Percentiles rank a stretch among this genome's conserved stretches.
Conservation (phyloP, 2,329 filamentous ascomycete species). For the Lasiodiplodia theobromae region DNA sequence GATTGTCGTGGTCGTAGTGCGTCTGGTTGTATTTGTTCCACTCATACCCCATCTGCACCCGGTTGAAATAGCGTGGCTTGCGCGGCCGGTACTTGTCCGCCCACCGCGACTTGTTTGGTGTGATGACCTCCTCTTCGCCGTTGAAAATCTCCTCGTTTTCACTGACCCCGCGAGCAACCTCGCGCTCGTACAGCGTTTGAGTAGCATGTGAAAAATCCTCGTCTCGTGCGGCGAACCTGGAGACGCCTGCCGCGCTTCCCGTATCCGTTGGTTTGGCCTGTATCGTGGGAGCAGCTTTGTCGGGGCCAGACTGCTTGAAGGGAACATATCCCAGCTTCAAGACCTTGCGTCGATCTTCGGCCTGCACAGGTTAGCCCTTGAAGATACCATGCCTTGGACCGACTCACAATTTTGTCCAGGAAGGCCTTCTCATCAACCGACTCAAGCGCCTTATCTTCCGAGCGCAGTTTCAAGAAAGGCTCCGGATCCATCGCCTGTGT, state of each 20-base stretch:
- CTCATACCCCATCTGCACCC: conserved; percentile 98
- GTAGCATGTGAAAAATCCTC: conserved; percentile 88
- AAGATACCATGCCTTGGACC: conserved; percentile 35
- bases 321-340: conserved; percentile 73
- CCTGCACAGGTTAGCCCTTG: conserved; percentile 41
- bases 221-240: conserved; percentile 73
- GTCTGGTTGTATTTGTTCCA: conserved; percentile 99
- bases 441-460: conserved; percentile 68
- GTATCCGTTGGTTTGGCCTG: conserved; percentile 48
- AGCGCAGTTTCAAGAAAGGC: conserved; percentile 67
- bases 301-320: conserved; percentile 54
- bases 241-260: conserved; percentile 62
- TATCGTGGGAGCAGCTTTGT: conserved; percentile 39
- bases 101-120: conserved; percentile 74
- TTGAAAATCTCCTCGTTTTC: conserved; percentile 97
- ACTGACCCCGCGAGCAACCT: conserved; percentile 86
- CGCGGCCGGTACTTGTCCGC: conserved; percentile 83
- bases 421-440: conserved; percentile 66
- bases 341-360: conserved; percentile 65
- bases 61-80: conserved; percentile 96
- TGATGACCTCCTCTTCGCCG: conserved; percentile 80
- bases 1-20: conserved; percentile 98
- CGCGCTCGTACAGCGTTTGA: conserved; percentile 87
- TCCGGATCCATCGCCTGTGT: conserved; percentile 64
- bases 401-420: conserved; percentile 61